Evolutionary conservation across 495 filamentous ascomycete species (phyloP).

Genomic region (Pyrenula aspistea): DNA sequence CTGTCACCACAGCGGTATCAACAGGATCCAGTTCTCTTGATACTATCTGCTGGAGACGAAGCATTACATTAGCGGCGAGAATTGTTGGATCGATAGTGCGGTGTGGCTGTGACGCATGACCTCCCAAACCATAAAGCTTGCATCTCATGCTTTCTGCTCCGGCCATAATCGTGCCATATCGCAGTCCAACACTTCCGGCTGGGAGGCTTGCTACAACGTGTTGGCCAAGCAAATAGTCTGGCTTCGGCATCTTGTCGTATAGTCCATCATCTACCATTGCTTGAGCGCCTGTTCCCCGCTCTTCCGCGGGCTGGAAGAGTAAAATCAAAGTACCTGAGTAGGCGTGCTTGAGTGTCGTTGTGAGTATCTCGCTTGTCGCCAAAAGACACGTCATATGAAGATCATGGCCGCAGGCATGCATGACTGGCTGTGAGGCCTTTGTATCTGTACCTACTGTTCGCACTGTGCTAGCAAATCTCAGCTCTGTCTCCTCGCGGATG

Average conservation of each 20-base stretch:
- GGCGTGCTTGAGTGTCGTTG: conserved; percentile 9
- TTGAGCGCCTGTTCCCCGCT: conserved; percentile 36
- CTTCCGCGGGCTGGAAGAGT: conserved; percentile 43
- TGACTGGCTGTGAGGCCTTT: conserved; percentile 33
- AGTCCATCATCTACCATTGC: conserved; percentile 43
- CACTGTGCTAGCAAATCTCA: conserved; percentile 33
- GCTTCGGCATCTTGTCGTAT: conserved; percentile 32
- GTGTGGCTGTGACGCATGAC: no score
- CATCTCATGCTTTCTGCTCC: no score
- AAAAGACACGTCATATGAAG: conserved; percentile 44
- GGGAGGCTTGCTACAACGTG: conserved; percentile 38
- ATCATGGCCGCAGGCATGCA: conserved; percentile 47
- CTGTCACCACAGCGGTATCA: conserved; percentile 37
- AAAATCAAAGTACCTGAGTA: conserved; percentile 43
- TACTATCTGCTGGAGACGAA: conserved; percentile 37
- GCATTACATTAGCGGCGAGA: conserved; percentile 35
- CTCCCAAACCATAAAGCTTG: no score
- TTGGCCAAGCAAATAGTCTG: conserved; percentile 38
- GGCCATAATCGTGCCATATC: conserved; percentile 30
- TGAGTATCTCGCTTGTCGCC: conserved; percentile 32
- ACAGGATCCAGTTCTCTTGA: conserved; percentile 34
- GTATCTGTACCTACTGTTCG: conserved; percentile 30
- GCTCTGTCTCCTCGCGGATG: conserved; percentile 34
- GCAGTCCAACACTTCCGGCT: conserved; percentile 27
- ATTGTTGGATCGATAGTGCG: conserved; percentile 40